A percentile compares a stretch with the other conserved stretches of the same genome.
Evolutionary conservation across 1,139 yeast genomes (phyloP).

Genomic region (Hyphopichia khmerensis): DNA sequence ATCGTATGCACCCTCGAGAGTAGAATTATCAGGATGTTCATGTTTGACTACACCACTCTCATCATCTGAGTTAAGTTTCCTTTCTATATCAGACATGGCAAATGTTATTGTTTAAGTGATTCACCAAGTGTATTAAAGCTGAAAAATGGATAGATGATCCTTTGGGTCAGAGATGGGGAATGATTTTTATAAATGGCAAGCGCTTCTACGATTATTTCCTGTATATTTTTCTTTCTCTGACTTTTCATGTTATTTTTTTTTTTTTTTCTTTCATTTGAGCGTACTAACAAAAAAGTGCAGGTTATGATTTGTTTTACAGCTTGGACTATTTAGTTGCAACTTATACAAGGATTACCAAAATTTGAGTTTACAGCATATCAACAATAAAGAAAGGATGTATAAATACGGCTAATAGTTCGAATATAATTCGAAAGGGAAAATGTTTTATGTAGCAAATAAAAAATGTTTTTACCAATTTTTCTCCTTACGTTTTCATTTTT

Average conservation of each 20-base stretch:
- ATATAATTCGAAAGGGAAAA: too few relatives aligned
- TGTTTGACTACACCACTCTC: constrained; percentile 15
- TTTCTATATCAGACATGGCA: constrained; percentile 9
- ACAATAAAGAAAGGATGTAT: too few relatives aligned
- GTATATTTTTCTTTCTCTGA: background rate
- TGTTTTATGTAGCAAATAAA: too few relatives aligned
- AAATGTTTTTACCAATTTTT: too few relatives aligned
- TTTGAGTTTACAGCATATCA: too few relatives aligned
- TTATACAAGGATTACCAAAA: too few relatives aligned
- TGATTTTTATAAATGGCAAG: background rate
- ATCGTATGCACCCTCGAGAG: constrained; percentile 14
- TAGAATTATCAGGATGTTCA: constrained; percentile 11
- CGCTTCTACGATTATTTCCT: background rate
- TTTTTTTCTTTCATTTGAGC: background rate
- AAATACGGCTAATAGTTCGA: too few relatives aligned
- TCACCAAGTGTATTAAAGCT: background rate
- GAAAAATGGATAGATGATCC: background rate
- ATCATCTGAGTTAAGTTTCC: constrained; percentile 1
- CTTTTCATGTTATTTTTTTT: background rate
- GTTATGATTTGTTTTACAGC: background rate
- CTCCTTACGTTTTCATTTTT: too few relatives aligned
- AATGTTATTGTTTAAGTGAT: background rate
- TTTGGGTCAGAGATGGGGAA: background rate
- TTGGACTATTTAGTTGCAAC: too few relatives aligned
- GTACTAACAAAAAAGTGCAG: background rate